phyloP scores from a whole-genome alignment of 345 rosid genomes.

The Kernera saxatilis region DNA sequence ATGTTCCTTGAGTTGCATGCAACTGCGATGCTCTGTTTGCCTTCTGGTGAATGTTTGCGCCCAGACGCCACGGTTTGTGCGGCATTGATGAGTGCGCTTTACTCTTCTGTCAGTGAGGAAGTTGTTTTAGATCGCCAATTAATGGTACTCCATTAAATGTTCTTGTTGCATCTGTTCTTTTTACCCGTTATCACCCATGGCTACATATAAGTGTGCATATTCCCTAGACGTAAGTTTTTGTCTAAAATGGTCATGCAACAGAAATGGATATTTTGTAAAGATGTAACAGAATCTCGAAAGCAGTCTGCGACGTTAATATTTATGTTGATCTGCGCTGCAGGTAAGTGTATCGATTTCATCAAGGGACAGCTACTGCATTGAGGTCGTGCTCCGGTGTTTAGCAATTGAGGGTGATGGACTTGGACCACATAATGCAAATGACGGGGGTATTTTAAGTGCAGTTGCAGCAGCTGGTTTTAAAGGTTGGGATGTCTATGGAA shows the following conservation, averaged over 20 bases:
- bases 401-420: conserved; percentile 90
- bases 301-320: background rate
- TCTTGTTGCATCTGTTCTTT: background rate
- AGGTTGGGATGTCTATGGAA: conserved; percentile 42
- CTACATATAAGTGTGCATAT: background rate
- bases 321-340: conserved; percentile 37
- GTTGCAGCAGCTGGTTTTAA: conserved; percentile 92
- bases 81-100: conserved; percentile 85
- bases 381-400: conserved; percentile 81
- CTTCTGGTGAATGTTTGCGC: conserved; percentile 88
- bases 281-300: background rate
- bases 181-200: background rate
- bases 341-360: conserved; percentile 72
- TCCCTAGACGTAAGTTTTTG: background rate
- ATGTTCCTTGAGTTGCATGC: conserved; percentile 82
- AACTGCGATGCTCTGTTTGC: conserved; percentile 81
- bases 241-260: conserved; percentile 2
- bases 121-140: conserved; percentile 68
- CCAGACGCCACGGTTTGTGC: conserved; percentile 90
- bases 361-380: conserved; percentile 70
- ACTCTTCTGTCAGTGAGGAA: conserved; percentile 80
- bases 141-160: conserved; percentile 46
- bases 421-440: conserved; percentile 52
- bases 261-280: background rate
- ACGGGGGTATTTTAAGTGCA: conserved; percentile 80